phyloP scores from a whole-genome alignment of 2,329 filamentous ascomycete species.

The Ophiostoma pallidulum region DNA sequence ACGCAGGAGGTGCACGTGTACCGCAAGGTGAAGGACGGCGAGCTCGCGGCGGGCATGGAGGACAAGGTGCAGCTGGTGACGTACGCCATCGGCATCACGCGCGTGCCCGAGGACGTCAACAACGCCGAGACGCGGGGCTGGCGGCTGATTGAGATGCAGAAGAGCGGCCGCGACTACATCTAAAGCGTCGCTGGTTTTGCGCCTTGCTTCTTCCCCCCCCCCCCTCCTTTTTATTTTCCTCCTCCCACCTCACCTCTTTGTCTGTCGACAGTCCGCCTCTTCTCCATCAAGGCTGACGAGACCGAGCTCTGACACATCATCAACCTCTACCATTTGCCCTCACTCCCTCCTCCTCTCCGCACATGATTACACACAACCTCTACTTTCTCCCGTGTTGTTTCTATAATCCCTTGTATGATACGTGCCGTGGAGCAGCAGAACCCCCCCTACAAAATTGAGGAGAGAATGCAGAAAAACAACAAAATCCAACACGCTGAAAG shows the following conservation, averaged over 20 bases:
- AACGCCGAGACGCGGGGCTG: slow-evolving; percentile 95
- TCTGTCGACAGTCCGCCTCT: no score
- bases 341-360: neutral
- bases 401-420: slow-evolving; percentile 5
- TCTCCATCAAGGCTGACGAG: no score
- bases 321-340: neutral
- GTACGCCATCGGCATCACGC: slow-evolving; percentile 92
- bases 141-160: slow-evolving; percentile 97
- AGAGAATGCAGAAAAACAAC: neutral
- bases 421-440: no score
- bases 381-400: neutral
- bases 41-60: slow-evolving; percentile 94
- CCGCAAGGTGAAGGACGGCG: slow-evolving; percentile 76
- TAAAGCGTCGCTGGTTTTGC: no score
- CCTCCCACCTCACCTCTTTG: neutral
- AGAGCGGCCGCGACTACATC: slow-evolving; percentile 84
- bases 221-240: neutral
- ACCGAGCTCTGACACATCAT: no score
- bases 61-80: slow-evolving; percentile 97
- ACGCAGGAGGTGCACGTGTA: slow-evolving; percentile 98
- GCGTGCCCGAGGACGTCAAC: slow-evolving; percentile 88
- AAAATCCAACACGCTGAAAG: no score
- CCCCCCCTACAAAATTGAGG: no score
- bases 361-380: neutral
- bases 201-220: no score